phyloP scores from a whole-genome alignment of 768 basidiomycete species.

The Rubroboletus pulcherrimus region DNA sequence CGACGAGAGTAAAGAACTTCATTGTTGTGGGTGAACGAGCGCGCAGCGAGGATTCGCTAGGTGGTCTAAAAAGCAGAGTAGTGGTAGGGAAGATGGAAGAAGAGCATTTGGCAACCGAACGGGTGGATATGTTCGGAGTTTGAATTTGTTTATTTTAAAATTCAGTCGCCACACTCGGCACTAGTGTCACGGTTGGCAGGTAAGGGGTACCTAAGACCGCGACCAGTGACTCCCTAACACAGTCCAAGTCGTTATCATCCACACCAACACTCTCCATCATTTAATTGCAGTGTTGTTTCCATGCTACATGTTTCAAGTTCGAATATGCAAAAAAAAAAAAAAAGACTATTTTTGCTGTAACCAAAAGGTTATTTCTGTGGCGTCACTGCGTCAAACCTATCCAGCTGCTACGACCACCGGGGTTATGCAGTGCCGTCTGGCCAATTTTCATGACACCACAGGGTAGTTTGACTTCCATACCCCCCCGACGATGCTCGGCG shows the following conservation, averaged over 20 bases:
- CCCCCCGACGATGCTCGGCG: constrained; percentile 9
- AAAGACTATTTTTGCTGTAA: neutral
- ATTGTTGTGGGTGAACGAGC: constrained; percentile 29
- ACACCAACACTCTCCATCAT: neutral
- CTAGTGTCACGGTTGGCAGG: neutral
- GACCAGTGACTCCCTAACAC: no score
- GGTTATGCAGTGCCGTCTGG: constrained; percentile 90
- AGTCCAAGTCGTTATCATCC: neutral
- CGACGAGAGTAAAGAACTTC: constrained; percentile 33
- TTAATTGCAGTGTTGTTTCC: neutral
- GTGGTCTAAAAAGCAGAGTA: neutral
- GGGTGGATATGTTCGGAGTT: constrained; percentile 25
- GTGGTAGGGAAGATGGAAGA: neutral
- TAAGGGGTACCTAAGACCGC: no score
- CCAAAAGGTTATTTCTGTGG: neutral
- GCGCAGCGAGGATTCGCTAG: constrained; percentile 12
- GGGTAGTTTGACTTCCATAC: constrained; percentile 18
- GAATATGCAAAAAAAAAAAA: neutral
- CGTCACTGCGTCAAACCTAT: constrained; percentile 56
- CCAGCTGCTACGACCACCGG: constrained; percentile 88
- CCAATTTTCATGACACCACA: constrained; percentile 80
- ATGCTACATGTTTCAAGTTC: neutral
- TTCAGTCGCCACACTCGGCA: neutral
- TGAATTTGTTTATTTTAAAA: constrained; percentile 18
- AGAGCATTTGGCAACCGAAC: neutral